Percentiles rank a stretch among this genome's conserved stretches.
Conservation (phyloP, 495 filamentous ascomycete species). For the Cercophora scortea region DNA sequence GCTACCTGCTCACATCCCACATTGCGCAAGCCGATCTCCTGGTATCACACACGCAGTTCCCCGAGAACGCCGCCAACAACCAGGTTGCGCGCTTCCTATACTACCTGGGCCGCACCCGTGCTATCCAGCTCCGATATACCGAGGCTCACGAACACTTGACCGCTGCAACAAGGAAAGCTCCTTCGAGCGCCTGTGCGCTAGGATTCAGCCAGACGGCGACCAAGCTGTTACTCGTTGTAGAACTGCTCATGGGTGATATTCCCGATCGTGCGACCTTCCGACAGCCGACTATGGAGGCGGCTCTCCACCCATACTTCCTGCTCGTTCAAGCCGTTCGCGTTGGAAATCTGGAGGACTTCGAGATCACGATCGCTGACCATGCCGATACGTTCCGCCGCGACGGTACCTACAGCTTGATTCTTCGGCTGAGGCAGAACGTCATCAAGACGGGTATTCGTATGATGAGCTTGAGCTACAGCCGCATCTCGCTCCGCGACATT, state of each 20-base stretch:
- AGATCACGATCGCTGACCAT: slow-evolving; percentile 71
- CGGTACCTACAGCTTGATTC: slow-evolving; percentile 89
- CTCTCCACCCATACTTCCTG: slow-evolving; percentile 83
- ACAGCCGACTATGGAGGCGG: slow-evolving; percentile 71
- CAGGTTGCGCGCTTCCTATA: slow-evolving; percentile 95
- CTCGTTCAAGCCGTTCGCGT: slow-evolving; percentile 93
- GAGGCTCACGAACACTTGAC: slow-evolving; percentile 93
- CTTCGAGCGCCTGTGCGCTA: slow-evolving; percentile 75
- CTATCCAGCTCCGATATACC: slow-evolving; percentile 92
- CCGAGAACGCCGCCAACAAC: slow-evolving; percentile 87
- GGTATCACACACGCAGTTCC: slow-evolving; percentile 91
- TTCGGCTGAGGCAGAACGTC: slow-evolving; percentile 92
- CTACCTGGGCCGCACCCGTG: slow-evolving; percentile 91
- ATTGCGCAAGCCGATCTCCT: slow-evolving; percentile 94
- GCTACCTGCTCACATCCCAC: slow-evolving; percentile 92
- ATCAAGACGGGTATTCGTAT: slow-evolving; percentile 99
- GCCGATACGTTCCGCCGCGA: slow-evolving; percentile 81
- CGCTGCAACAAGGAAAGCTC: slow-evolving; percentile 88
- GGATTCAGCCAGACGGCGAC: slow-evolving; percentile 94
- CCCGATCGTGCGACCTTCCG: slow-evolving; percentile 92
- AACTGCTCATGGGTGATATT: slow-evolving; percentile 97
- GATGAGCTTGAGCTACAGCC: slow-evolving; percentile 96
- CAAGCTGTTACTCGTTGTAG: slow-evolving; percentile 89
- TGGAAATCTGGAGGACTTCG: slow-evolving; percentile 86
- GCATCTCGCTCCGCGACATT: slow-evolving; percentile 95